These are phyloP conservation scores for Trichoderma sp. DNA, from an alignment of 2,329 filamentous ascomycete genomes.

Conservation along the genomic window DNA sequence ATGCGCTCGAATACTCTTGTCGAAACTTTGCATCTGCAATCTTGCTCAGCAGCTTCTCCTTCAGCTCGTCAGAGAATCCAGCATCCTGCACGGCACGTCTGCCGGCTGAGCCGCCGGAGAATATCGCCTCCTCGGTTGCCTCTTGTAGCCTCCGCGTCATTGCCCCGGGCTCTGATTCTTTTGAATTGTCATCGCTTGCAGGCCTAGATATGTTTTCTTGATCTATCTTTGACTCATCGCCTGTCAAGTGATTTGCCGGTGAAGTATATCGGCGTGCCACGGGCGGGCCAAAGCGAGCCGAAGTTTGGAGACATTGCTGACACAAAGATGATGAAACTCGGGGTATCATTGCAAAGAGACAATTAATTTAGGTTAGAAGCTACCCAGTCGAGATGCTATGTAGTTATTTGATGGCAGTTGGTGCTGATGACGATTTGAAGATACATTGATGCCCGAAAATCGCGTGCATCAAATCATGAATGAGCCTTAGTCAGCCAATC, in stretches of 20 bases:
- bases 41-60: conserved; percentile 54
- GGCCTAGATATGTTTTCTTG: background rate
- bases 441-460: conserved; percentile 4
- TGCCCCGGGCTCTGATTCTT: conserved; percentile 36
- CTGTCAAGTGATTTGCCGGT: background rate
- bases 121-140: conserved; percentile 60
- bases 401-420: background rate
- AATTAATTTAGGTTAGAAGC: background rate
- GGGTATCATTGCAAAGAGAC: background rate
- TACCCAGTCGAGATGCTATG: background rate
- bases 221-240: background rate
- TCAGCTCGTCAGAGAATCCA: conserved; percentile 62
- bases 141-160: conserved; percentile 58
- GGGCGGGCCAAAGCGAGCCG: background rate
- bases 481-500: background rate
- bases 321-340: background rate
- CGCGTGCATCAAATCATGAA: background rate
- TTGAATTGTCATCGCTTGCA: background rate
- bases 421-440: background rate
- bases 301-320: background rate
- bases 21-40: conserved; percentile 54
- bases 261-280: background rate
- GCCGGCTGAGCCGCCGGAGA: conserved; percentile 58
- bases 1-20: conserved; percentile 46
- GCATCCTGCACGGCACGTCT: conserved; percentile 58